A percentile compares a stretch with the other conserved stretches of the same genome.
Evolutionary conservation across 2,329 filamentous ascomycete genomes (phyloP).

Genomic region (Aspergillus hiratsukae): DNA sequence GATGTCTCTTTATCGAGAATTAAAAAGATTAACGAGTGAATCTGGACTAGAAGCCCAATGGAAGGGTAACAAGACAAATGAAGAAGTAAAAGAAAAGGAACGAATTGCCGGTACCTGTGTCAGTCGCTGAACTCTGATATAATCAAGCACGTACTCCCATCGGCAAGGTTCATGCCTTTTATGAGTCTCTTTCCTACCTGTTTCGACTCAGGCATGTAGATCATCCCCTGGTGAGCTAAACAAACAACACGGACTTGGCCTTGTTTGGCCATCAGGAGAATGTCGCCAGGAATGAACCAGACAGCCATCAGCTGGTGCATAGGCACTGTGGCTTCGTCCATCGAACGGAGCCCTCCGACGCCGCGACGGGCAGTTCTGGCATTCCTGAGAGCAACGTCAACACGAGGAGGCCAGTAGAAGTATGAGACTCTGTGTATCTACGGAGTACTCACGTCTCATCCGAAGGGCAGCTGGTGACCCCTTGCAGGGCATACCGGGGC

Average conservation of each 20-base stretch:
- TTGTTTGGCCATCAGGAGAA: neutral
- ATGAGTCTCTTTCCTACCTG: slow-evolving; percentile 13
- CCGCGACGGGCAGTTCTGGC: neutral
- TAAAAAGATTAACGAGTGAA: slow-evolving; percentile 10
- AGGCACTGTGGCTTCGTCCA: neutral
- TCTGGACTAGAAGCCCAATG: slow-evolving; percentile 5
- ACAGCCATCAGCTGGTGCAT: neutral
- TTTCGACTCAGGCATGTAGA: neutral
- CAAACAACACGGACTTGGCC: neutral
- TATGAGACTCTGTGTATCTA: neutral
- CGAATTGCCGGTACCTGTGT: neutral
- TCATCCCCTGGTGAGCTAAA: neutral
- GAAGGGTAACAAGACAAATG: neutral
- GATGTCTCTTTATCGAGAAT: slow-evolving; percentile 1
- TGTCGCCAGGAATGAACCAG: neutral
- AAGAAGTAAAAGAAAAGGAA: slow-evolving; percentile 7
- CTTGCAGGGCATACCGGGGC: too few relatives aligned
- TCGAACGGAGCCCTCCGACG: neutral
- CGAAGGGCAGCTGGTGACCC: too few relatives aligned
- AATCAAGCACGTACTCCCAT: neutral
- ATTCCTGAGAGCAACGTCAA: neutral
- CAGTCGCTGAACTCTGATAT: neutral
- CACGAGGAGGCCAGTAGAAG: neutral
- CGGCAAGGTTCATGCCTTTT: neutral
- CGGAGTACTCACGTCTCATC: too few relatives aligned